These are phyloP conservation scores for Lactarius psammicola DNA, from an alignment of 768 basidiomycete genomes.

Conservation along the genomic window DNA sequence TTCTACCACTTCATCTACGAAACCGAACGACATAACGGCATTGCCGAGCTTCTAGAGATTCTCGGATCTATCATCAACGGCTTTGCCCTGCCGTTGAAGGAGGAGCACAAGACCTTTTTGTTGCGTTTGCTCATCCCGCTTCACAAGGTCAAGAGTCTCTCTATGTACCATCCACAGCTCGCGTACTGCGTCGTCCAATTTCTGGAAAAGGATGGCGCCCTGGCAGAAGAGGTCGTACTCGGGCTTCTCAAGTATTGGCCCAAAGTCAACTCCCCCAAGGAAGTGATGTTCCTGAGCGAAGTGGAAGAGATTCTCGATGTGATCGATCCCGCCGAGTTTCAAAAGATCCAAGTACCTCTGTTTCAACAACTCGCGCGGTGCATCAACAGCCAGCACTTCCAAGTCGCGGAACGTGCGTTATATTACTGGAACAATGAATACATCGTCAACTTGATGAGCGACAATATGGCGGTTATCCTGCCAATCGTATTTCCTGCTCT, in stretches of 20 bases:
- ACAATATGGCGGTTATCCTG: constrained; percentile 83
- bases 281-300: constrained; percentile 99
- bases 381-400: constrained; percentile 99
- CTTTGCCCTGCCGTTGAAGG: constrained; percentile 95
- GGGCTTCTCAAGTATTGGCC: constrained; percentile 98
- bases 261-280: constrained; percentile 98
- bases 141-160: constrained; percentile 97
- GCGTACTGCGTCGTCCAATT: constrained; percentile 99
- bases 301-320: constrained; percentile 99
- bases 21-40: constrained; percentile 98
- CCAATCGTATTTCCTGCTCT: constrained; percentile 97
- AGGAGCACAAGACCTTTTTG: constrained; percentile 98
- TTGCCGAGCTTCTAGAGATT: constrained; percentile 96
- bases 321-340: constrained; percentile 94
- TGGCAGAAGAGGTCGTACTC: constrained; percentile 94
- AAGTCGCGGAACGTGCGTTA: constrained; percentile 95
- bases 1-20: constrained; percentile 99
- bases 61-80: constrained; percentile 99
- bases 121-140: constrained; percentile 91
- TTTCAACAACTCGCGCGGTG: constrained; percentile 95
- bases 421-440: constrained; percentile 99
- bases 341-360: constrained; percentile 88
- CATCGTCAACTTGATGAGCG: constrained; percentile 98
- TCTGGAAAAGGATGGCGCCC: constrained; percentile 88
- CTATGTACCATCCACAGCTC: constrained; percentile 97